phyloP scores from a whole-genome alignment of 1,139 yeast genomes.

The Suhomyces bribrorum region DNA sequence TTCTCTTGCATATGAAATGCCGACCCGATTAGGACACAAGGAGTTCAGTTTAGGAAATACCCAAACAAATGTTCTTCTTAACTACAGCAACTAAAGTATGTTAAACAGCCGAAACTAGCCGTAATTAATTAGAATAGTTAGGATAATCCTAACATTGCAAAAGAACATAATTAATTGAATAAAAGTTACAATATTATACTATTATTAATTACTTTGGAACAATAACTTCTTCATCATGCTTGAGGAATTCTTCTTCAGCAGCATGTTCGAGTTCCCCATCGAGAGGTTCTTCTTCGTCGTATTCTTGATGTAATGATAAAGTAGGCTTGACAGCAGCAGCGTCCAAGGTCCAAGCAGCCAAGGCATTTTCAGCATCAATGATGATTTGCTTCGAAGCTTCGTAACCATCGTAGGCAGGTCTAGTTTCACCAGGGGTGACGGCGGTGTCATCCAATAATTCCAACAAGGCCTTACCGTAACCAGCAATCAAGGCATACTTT shows the following conservation, averaged over 20 bases:
- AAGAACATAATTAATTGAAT: background rate
- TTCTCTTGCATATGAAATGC: conserved; percentile 5
- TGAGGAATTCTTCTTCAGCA: conserved; percentile 45
- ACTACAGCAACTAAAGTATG: conserved; percentile 1
- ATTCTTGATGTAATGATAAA: conserved; percentile 80
- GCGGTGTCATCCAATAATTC: conserved; percentile 96
- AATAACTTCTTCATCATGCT: conserved; percentile 35
- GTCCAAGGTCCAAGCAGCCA: conserved; percentile 95
- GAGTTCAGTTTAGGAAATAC: conserved; percentile 3
- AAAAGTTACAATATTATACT: background rate
- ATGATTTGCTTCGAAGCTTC: conserved; percentile 98
- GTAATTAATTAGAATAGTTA: background rate
- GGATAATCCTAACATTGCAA: background rate
- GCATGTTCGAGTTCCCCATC: conserved; percentile 53
- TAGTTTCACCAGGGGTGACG: conserved; percentile 98
- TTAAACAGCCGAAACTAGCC: background rate
- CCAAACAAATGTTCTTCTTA: conserved; percentile 1
- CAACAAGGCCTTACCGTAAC: conserved; percentile 95
- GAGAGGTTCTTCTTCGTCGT: conserved; percentile 62
- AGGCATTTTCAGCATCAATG: conserved; percentile 94
- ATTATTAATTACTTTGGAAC: conserved; percentile 11
- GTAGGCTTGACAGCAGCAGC: conserved; percentile 95
- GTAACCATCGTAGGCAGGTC: conserved; percentile 97
- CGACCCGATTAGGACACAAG: conserved; percentile 3
- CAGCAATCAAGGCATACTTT: conserved; percentile 94